phyloP scores from a whole-genome alignment of 2,329 filamentous ascomycete genomes.

The Fusarium papillatum region DNA sequence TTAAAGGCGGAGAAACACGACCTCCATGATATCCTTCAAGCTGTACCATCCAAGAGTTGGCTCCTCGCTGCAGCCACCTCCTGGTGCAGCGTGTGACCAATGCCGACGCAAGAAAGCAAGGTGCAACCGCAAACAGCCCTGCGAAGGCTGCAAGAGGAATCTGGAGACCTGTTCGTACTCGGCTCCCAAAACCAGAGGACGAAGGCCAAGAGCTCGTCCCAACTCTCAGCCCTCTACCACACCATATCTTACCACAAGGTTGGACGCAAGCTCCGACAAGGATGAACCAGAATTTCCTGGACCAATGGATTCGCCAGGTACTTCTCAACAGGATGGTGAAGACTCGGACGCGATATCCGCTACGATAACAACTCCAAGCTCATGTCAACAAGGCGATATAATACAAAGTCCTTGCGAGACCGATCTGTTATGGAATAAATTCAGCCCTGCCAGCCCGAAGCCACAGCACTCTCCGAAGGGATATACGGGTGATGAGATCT shows the following conservation, averaged over 20 bases:
- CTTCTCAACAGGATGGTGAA: neutral
- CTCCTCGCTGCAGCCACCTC: slow-evolving; percentile 8
- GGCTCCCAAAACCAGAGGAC: neutral
- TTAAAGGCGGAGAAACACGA: neutral
- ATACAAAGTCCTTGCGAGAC: neutral
- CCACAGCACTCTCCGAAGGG: neutral
- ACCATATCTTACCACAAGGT: neutral
- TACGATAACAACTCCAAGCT: neutral
- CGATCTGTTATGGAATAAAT: neutral
- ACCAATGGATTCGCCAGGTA: neutral
- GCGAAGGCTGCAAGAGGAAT: slow-evolving; percentile 2
- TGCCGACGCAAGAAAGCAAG: slow-evolving; percentile 21
- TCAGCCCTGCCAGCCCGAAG: neutral
- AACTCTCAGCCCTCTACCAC: neutral
- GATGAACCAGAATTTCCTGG: too few species aligned
- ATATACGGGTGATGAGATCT: neutral
- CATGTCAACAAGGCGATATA: neutral
- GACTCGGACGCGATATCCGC: neutral
- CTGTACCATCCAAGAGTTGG: slow-evolving; percentile 8
- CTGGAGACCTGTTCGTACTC: slow-evolving; percentile 9
- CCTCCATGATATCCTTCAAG: slow-evolving; percentile 12
- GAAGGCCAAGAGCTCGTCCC: neutral
- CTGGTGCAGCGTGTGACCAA: slow-evolving; percentile 18
- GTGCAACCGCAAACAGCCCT: slow-evolving; percentile 18
- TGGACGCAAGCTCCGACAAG: neutral